These are phyloP conservation scores for Yamadazyma blattariae DNA, from an alignment of 1,139 yeast species.

Conservation along the genomic window DNA sequence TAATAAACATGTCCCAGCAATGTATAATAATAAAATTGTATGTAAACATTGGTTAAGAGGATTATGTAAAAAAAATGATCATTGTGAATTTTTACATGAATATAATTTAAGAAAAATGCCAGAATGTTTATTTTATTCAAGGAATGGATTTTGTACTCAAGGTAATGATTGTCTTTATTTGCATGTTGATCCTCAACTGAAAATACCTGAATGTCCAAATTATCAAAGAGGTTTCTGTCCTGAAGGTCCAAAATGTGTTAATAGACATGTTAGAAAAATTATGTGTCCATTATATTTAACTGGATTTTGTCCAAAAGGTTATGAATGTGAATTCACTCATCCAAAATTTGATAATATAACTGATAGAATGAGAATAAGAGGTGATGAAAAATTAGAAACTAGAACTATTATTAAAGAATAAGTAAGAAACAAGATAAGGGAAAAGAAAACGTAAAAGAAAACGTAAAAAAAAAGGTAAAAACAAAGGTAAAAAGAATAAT, in stretches of 20 bases:
- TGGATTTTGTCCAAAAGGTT: conserved; percentile 89
- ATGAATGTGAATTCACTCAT: conserved; percentile 57
- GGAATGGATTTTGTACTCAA: conserved; percentile 92
- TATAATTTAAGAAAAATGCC: conserved; percentile 95
- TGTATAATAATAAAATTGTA: conserved; percentile 78
- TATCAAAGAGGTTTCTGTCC: conserved; percentile 90
- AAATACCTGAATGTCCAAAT: conserved; percentile 82
- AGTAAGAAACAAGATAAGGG: no score
- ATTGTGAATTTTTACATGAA: conserved; percentile 95
- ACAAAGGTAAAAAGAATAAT: conserved; percentile 8
- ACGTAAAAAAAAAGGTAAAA: background rate
- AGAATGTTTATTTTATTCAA: conserved; percentile 84
- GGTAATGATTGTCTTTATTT: conserved; percentile 91
- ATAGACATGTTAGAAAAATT: conserved; percentile 74
- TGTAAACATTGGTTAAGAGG: conserved; percentile 99
- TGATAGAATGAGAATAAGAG: conserved; percentile 48
- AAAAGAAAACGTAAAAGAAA: no score
- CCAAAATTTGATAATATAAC: conserved; percentile 53
- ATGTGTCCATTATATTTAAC: conserved; percentile 82
- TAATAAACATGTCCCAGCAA: conserved; percentile 81
- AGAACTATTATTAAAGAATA: conserved; percentile 1
- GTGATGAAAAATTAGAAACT: conserved; percentile 14
- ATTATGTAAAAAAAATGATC: conserved; percentile 92
- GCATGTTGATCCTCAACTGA: conserved; percentile 87
- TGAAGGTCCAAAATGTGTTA: conserved; percentile 83